Evolutionary conservation across 805 yeast species (phyloP), one percentile per base, ranked within the genome.

Genomic region (Wickerhamiella sergipiensis): DNA sequence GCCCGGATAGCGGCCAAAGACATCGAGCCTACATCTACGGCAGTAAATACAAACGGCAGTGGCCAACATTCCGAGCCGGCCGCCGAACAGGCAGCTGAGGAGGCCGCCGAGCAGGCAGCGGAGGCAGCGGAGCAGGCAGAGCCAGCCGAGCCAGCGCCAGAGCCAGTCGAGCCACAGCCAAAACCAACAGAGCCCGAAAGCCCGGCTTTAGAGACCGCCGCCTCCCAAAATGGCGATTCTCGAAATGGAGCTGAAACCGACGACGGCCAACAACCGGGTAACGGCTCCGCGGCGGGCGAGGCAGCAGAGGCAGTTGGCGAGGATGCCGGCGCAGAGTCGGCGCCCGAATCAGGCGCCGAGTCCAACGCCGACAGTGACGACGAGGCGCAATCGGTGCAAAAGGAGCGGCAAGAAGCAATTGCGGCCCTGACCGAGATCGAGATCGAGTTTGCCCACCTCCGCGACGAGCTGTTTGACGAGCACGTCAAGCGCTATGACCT

Each of bases 391-490:
- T 60, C 57, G 48, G 66, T 63, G 51, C 76, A 76, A 53, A 66
- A 63, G 52, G 65, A 65, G 18, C 70, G 92, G 13, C 72, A 75
- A 51, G 72, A 74, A 23, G 95, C 95, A 2, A 71, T 90, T 49
- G 75, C 77, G 48, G 83, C 78, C 49, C 76, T 92, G 49, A 82
- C 88, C 2, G 78, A 76, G 22, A 87, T 92, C 52, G 98, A 92
- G 64, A 71, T 81, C 43, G 83, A 83, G 50, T 92, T 89, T 72
- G 97, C 97, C 6, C 73, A 77, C 54, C 71, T 90, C 51, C 78
- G 96, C 55, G 97, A 92, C 64, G 76, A 77, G 59, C 70, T 92
- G 47, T 90, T 84, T 65, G 88, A 83, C 53, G 95, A 88, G 63
- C 89, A 86, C 64, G 69, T 89, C 61, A 71, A 76, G 38, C 77